Evolutionary conservation across 2,329 filamentous ascomycete species (phyloP).

Genomic region (Paracamarosporium sp.): DNA sequence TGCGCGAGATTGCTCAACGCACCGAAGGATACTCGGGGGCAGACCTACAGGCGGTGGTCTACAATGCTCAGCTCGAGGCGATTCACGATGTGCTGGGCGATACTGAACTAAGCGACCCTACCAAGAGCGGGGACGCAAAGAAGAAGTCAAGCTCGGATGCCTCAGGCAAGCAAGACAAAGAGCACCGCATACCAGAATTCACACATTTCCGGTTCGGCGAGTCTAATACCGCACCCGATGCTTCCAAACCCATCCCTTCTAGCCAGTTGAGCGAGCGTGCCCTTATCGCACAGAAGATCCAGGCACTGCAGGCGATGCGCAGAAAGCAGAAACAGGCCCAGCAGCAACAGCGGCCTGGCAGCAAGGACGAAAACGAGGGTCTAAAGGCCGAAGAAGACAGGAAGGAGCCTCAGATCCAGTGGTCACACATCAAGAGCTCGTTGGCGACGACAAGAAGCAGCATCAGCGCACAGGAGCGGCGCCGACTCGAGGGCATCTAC

Average conservation of each 20-base stretch:
- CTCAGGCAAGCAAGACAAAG: constrained; percentile 23
- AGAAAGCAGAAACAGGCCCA: constrained; percentile 64
- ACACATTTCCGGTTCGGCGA: constrained; percentile 81
- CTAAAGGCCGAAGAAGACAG: constrained; percentile 46
- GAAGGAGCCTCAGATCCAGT: constrained; percentile 80
- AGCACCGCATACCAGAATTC: constrained; percentile 41
- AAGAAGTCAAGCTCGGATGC: constrained; percentile 31
- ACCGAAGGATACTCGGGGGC: constrained; percentile 94
- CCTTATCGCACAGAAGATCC: constrained; percentile 80
- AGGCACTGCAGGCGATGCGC: constrained; percentile 76
- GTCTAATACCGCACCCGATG: constrained; percentile 42
- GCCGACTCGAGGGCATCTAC: constrained; percentile 81
- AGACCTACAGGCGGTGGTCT: constrained; percentile 91
- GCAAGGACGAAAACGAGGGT: constrained; percentile 25
- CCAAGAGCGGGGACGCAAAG: constrained; percentile 36
- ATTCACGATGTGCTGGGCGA: constrained; percentile 89
- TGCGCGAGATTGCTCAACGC: constrained; percentile 76
- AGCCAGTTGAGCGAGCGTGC: constrained; percentile 75
- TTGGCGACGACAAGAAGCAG: constrained; percentile 80
- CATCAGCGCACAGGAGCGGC: constrained; percentile 79
- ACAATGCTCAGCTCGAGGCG: constrained; percentile 95
- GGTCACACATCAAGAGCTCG: constrained; percentile 82
- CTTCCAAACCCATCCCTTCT: constrained; percentile 54
- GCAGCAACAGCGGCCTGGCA: constrained; percentile 25
- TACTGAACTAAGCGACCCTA: constrained; percentile 45